Percentiles rank a stretch among this genome's conserved stretches.
Evolutionary conservation across 495 filamentous ascomycete genomes (phyloP).

Genomic region (Xylaria bambusicola): DNA sequence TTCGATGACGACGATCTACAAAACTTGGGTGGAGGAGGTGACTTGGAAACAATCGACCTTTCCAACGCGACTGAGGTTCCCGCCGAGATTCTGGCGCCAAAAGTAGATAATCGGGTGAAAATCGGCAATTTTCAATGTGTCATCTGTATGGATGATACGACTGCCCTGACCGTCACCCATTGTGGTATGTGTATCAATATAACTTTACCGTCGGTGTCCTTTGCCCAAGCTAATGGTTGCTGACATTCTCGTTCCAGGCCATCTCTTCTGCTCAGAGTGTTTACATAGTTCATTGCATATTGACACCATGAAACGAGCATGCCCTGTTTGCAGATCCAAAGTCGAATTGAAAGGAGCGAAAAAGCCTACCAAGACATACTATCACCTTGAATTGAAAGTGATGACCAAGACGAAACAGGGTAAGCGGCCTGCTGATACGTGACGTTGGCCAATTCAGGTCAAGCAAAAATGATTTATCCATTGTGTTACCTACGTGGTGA

Average conservation of each 20-base stretch:
- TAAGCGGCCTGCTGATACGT: conserved; percentile 36
- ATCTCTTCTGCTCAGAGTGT: conserved; percentile 84
- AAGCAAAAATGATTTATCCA: neutral
- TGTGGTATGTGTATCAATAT: conserved; percentile 86
- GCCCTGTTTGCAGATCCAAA: conserved; percentile 57
- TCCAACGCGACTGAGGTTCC: conserved; percentile 56
- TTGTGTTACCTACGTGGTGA: conserved; percentile 22
- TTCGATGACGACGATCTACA: conserved; percentile 37
- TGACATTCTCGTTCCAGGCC: conserved; percentile 53
- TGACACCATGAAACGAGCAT: conserved; percentile 48
- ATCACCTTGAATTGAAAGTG: conserved; percentile 64
- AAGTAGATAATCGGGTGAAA: conserved; percentile 54
- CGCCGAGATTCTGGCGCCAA: conserved; percentile 50
- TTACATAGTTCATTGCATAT: conserved; percentile 73
- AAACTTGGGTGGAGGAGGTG: conserved; percentile 24
- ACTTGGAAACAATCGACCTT: conserved; percentile 60
- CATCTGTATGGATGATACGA: conserved; percentile 81
- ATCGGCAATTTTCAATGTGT: conserved; percentile 68
- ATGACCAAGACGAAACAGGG: conserved; percentile 52
- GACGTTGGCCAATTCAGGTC: conserved; percentile 6
- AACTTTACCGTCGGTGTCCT: no score
- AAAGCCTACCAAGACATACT: conserved; percentile 45
- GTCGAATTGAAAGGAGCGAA: conserved; percentile 55
- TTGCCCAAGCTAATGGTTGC: no score
- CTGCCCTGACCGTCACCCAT: conserved; percentile 72